Evolutionary conservation across 2,329 filamentous ascomycete species (phyloP).

Genomic region (Coleophoma crateriformis): DNA sequence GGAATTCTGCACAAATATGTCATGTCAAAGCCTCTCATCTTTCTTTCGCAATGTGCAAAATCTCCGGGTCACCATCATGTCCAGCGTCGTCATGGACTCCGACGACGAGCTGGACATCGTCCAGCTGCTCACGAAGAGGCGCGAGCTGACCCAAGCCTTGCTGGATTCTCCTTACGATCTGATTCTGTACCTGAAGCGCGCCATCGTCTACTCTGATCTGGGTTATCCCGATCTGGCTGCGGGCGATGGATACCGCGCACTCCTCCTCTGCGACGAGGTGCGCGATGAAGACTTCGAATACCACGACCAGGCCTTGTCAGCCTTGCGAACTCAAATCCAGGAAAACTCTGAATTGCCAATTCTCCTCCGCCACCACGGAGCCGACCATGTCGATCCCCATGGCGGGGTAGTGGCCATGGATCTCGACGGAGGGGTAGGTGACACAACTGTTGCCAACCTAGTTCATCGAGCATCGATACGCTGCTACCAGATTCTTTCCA

Average conservation of each 20-base stretch:
- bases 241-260: conserved; percentile 83
- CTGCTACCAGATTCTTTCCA: conserved; percentile 52
- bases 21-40: too few relatives aligned
- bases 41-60: background rate
- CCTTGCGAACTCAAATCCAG: conserved; percentile 10
- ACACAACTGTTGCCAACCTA: conserved; percentile 33
- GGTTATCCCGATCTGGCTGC: conserved; percentile 87
- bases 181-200: conserved; percentile 63
- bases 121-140: conserved; percentile 45
- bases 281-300: conserved; percentile 77
- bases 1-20: background rate
- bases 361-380: conserved; percentile 30
- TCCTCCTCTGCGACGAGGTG: conserved; percentile 81
- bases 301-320: conserved; percentile 58
- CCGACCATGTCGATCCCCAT: conserved; percentile 7
- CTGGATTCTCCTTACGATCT: conserved; percentile 51
- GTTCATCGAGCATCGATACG: conserved; percentile 46
- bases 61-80: background rate
- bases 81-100: conserved; percentile 17
- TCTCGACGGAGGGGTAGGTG: conserved; percentile 27
- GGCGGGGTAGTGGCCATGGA: conserved; percentile 19
- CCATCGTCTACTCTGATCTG: conserved; percentile 64
- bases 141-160: conserved; percentile 50
- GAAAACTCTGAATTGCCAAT: conserved; percentile 31
- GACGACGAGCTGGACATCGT: conserved; percentile 9